phyloP scores from a whole-genome alignment of 2,329 filamentous ascomycete species.

The Penicillium sp. region DNA sequence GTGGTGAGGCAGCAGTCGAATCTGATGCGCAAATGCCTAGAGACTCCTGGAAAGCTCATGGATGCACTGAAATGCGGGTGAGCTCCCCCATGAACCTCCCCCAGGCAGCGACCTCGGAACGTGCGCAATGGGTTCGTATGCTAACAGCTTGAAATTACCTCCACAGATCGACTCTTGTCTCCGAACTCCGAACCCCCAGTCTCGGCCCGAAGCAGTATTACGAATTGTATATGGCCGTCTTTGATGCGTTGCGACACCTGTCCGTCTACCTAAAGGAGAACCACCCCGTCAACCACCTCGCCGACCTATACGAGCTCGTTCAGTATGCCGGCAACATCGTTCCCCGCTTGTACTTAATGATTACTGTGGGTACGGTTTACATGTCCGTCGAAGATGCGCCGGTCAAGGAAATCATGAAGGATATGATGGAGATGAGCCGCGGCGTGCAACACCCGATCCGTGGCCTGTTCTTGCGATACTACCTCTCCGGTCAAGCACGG shows the following conservation, averaged over 20 bases:
- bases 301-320: slow-evolving; percentile 95
- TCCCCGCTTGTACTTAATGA: slow-evolving; percentile 95
- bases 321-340: slow-evolving; percentile 99
- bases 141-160: slow-evolving; percentile 16
- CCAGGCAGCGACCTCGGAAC: slow-evolving; percentile 29
- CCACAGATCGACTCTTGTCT: slow-evolving; percentile 87
- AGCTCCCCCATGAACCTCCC: slow-evolving; percentile 37
- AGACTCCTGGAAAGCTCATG: slow-evolving; percentile 98
- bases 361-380: slow-evolving; percentile 97
- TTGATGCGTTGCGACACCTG: slow-evolving; percentile 94
- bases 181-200: slow-evolving; percentile 95
- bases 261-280: slow-evolving; percentile 96
- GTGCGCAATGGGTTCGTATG: slow-evolving; percentile 13
- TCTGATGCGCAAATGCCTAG: slow-evolving; percentile 96
- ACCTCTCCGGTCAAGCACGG: slow-evolving; percentile 89
- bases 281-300: slow-evolving; percentile 95
- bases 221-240: slow-evolving; percentile 98
- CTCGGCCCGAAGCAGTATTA: slow-evolving; percentile 99
- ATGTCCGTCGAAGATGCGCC: slow-evolving; percentile 98
- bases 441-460: slow-evolving; percentile 96
- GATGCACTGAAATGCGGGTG: slow-evolving; percentile 99
- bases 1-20: slow-evolving; percentile 96
- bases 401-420: slow-evolving; percentile 99
- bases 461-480: slow-evolving; percentile 92
- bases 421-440: slow-evolving; percentile 99